Conservation (phyloP, 192 early-diverging fungal genomes). For the Coemansia sp. region DNA sequence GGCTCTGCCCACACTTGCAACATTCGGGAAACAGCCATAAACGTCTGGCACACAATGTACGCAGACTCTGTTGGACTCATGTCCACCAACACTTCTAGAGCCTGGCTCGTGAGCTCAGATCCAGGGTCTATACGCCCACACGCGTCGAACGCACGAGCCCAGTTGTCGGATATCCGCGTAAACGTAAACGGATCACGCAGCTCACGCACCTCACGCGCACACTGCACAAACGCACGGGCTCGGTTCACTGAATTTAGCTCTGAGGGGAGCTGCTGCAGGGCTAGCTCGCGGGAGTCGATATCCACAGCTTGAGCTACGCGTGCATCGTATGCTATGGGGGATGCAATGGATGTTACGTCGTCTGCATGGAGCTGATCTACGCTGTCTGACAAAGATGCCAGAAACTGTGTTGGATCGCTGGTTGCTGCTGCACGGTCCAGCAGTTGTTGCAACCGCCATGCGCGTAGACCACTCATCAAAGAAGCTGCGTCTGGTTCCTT, state of each 20-base stretch:
- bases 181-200: constrained; percentile 39
- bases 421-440: not conserved
- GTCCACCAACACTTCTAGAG: constrained; percentile 2
- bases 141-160: constrained; percentile 16
- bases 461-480: not conserved
- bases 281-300: constrained; percentile 4
- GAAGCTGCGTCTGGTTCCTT: not conserved
- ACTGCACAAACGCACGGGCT: constrained; percentile 18
- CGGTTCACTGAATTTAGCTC: not conserved
- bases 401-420: constrained; percentile 4
- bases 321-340: constrained; percentile 14
- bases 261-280: constrained; percentile 8
- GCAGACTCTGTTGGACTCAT: constrained; percentile 20
- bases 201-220: not conserved
- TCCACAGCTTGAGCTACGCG: constrained; percentile 5
- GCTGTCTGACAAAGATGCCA: constrained; percentile 8
- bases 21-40: constrained; percentile 7
- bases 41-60: constrained; percentile 34
- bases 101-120: not conserved
- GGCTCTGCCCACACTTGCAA: not conserved
- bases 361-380: constrained; percentile 5
- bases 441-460: not conserved
- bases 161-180: constrained; percentile 12
- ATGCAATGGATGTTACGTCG: constrained; percentile 10
- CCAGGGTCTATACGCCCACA: not conserved